Evolutionary conservation across 345 rosid genomes (phyloP).

Genomic region (Murraya paniculata): DNA sequence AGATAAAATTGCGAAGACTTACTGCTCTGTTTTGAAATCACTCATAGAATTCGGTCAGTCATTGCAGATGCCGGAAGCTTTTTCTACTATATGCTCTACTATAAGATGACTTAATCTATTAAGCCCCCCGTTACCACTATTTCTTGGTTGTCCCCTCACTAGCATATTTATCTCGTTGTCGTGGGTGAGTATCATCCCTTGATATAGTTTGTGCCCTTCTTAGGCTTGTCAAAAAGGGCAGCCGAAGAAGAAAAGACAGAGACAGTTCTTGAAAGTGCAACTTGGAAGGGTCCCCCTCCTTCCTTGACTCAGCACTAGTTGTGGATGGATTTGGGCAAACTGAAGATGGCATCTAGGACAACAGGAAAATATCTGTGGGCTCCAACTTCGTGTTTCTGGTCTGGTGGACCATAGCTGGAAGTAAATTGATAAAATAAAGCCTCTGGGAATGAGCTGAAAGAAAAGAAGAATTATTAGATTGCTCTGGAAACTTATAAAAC

Average conservation of each 20-base stretch:
- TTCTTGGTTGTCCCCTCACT: constrained; percentile 40
- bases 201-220: constrained; percentile 50
- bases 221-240: constrained; percentile 93
- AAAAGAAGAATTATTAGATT: constrained; percentile 16
- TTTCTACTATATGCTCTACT: constrained; percentile 39
- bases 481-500: not conserved
- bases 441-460: constrained; percentile 85
- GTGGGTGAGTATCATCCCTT: constrained; percentile 28
- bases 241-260: constrained; percentile 98
- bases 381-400: constrained; percentile 84
- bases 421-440: constrained; percentile 91
- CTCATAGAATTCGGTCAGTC: constrained; percentile 22
- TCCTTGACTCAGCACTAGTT: constrained; percentile 39
- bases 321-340: constrained; percentile 62
- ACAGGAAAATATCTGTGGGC: constrained; percentile 94
- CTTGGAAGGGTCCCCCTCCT: constrained; percentile 57
- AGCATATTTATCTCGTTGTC: constrained; percentile 31
- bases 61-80: constrained; percentile 21
- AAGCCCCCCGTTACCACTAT: constrained; percentile 38
- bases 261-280: constrained; percentile 86
- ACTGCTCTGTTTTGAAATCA: constrained; percentile 40
- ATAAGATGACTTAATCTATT: constrained; percentile 52
- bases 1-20: constrained; percentile 27
- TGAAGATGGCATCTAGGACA: constrained; percentile 90
- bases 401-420: constrained; percentile 95